Evolutionary conservation across 192 early-diverging fungal species (phyloP), one percentile per base, ranked within the genome.

Genomic region (Entophlyctis luteolus): DNA sequence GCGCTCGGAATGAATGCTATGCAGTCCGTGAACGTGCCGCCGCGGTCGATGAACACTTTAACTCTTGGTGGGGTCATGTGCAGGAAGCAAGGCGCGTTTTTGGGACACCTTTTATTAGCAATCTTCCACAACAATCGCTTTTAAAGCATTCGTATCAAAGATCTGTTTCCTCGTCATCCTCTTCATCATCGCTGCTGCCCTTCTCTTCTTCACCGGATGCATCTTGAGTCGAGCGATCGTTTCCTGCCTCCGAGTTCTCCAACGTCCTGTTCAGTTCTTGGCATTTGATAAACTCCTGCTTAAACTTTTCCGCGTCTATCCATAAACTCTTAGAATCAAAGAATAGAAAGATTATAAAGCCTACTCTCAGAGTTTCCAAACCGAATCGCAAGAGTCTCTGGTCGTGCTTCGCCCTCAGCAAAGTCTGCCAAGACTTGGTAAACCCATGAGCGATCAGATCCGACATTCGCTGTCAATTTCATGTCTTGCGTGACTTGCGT

Each of bases 391-490:
- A 99, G 84, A 22, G 91, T 80, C 80, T 98, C 91, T 42, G 84
- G 81, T 53, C 84, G 78, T n/a, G 85, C 67, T 75, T 90, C 89
- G 23, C 89, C 95, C 33, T 99, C 96, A 29, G 95, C 91, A 54
- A 92, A 83, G 66, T 99, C 96, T 53, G 91, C 84, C 28, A 87
- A 74, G 53, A 89, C 91, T 65, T 86, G 95, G 90, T 91, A 99
- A 20, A 99, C 96, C 96, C 96, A 99, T 34, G 94, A 97, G 65
- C 95, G 93, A 81, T 99, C 96, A 33, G 93, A 96, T 48, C 94
- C 95, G 55, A 99, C 89, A 72, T 99, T 99, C 34, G 96, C 90
- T 25, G 86, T 84, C 70, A 99, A 84, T 37, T 81, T 83, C 90
- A 99, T 95, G 42, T 91, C 90, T 4, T 84, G 54, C 37, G 93